Conservation (phyloP, 371 early-diverging fungal species). For the Fennellomyces sp. region DNA sequence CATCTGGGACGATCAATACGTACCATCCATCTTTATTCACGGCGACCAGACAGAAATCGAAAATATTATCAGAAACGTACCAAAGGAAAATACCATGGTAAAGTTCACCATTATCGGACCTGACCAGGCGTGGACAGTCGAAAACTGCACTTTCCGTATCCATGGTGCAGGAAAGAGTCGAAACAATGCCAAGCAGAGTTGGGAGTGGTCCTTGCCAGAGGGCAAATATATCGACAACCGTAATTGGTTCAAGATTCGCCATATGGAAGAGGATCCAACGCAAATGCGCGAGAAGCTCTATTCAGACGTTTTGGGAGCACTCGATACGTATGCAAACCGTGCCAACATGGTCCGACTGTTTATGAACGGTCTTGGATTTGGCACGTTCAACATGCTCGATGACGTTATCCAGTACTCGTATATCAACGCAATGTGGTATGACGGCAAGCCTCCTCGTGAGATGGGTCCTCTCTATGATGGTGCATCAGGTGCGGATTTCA, state of each 20-base stretch:
- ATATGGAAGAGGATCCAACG: conserved; percentile 64
- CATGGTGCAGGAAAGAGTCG: conserved; percentile 56
- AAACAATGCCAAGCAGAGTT: conserved; percentile 61
- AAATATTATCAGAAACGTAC: conserved; percentile 33
- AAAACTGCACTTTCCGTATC: conserved; percentile 47
- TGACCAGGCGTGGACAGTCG: conserved; percentile 46
- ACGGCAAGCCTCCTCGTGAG: conserved; percentile 40
- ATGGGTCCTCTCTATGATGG: conserved; percentile 61
- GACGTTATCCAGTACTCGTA: conserved; percentile 52
- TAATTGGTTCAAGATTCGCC: conserved; percentile 56
- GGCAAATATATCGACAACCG: conserved; percentile 43
- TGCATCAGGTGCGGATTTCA: conserved; percentile 52
- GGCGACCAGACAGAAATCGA: conserved; percentile 34
- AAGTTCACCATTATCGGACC: conserved; percentile 48
- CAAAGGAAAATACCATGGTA: conserved; percentile 20
- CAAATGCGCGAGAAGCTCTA: conserved; percentile 65
- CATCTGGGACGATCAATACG: conserved; percentile 58
- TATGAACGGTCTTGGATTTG: conserved; percentile 54
- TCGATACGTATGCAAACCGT: conserved; percentile 56
- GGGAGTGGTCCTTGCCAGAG: conserved; percentile 43
- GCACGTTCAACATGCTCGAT: conserved; percentile 61
- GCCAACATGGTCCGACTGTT: conserved; percentile 59
- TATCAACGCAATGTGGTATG: conserved; percentile 50
- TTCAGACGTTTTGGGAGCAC: conserved; percentile 52
- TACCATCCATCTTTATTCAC: conserved; percentile 51